Base-by-base conservation (phyloP, 768 basidiomycete species). In the Ramaria sp. region DNA sequence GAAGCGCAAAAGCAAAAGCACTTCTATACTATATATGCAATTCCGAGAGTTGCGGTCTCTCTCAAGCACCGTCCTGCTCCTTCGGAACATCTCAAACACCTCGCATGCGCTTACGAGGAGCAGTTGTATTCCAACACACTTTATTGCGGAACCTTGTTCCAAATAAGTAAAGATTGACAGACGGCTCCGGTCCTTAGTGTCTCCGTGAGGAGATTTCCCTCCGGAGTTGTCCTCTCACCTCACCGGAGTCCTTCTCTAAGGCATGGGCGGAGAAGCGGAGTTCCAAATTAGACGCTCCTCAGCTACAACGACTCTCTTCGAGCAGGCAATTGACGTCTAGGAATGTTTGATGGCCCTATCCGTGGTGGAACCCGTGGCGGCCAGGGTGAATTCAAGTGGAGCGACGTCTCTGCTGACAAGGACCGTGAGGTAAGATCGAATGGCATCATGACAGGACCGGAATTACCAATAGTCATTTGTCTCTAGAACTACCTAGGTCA, bases 291-390 rank as follows among this genome's bases (percentile, higher is more conserved):
- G 16, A n/a, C 32, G 13, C 32, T 1, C 32, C 5, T 4, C 38
- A 41, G n/a, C 39, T 6, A 41, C 39, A 8, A 34, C n/a, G 36
- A 37, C 36, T 37, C 36, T 41, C 20, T 18, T 22, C 2, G 18
- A n/a, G 13, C 2, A 22, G 16, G 7, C 39, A 8, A 12, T n/a
- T 10, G 39, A 41, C 39, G 5, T 6, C 30, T 3, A 34, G 32
- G 20, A 6, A 86, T 90, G 88, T 90, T 87, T 60, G 87, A 90
- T 49, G 57, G 57, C 65, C 88, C 88, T 9, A 79, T 88, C 37
- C 78, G 89, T 50, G 89, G 87, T 42, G 89, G 89, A n/a, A 92
- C 88, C 20, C 80, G 89, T 55, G 89, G 89, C n/a, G 89, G 89
- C 2, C 86, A 88, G 61, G 89, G 83, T 47, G 87, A 91, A 62